Conservation (phyloP, 1,284 basidiomycete species). For the Naganishia sp. region DNA sequence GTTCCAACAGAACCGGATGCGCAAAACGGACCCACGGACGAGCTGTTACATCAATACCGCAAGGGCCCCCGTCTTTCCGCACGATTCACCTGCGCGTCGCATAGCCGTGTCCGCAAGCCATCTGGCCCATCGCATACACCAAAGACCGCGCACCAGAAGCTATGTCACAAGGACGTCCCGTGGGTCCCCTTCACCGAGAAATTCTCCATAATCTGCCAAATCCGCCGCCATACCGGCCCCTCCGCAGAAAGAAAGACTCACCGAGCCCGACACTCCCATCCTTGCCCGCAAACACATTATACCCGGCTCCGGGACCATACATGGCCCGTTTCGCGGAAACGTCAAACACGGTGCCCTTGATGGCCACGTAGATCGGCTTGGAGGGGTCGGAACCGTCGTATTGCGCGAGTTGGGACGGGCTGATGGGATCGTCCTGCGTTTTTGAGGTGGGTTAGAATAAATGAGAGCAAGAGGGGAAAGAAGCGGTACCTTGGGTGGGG, state of each 20-base stretch:
- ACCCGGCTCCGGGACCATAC: slow-evolving; percentile 54
- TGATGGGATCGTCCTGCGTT: slow-evolving; percentile 50
- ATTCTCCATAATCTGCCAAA: neutral
- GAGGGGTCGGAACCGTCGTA: slow-evolving; percentile 48
- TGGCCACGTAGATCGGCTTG: slow-evolving; percentile 54
- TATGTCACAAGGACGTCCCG: too few relatives aligned
- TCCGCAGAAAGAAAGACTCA: slow-evolving; percentile 47
- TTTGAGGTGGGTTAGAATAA: neutral
- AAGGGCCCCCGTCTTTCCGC: too few relatives aligned
- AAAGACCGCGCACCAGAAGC: too few relatives aligned
- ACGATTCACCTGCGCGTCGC: too few relatives aligned
- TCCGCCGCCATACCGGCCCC: too few relatives aligned
- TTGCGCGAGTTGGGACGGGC: slow-evolving; percentile 43
- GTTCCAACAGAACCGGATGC: too few relatives aligned
- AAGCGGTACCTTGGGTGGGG: slow-evolving; percentile 47
- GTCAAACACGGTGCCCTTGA: slow-evolving; percentile 55
- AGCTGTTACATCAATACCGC: too few relatives aligned
- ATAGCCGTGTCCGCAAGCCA: too few relatives aligned
- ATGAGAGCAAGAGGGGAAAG: slow-evolving; percentile 6
- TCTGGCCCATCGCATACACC: too few relatives aligned
- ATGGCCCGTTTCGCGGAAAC: slow-evolving; percentile 52
- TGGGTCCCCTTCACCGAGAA: too few relatives aligned
- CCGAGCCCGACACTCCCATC: slow-evolving; percentile 83
- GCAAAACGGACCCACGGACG: too few relatives aligned
- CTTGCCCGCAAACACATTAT: slow-evolving; percentile 71